Base-by-base conservation (phyloP, 169 alveolate genomes). In the Plasmodium berghei region DNA sequence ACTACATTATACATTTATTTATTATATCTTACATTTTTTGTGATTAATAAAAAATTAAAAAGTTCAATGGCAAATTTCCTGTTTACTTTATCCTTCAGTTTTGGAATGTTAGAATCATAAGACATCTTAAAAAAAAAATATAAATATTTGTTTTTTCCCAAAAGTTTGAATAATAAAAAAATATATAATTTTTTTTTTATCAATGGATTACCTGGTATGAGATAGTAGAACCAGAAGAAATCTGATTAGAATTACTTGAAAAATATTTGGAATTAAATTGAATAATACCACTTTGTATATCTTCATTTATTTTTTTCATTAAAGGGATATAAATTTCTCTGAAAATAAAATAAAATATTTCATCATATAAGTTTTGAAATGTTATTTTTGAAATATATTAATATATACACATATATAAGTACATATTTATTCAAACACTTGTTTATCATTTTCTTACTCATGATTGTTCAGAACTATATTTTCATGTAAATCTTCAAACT, bases 281-380 rank as follows among this genome's bases (percentile, higher is more conserved):
- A 20, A 80, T 80, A 18, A 28, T 80, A 2, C 90, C 90, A 14
- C 40, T 80, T 28, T 80, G 66, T 14, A 80, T 67, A 59, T 80
- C 83, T 54, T 69, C 73, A 18, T 48, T 67, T 66, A 80, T 66
- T 28, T 14, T 63, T 67, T 80, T 80, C 22, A 80, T 66, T 70
- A 80, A 63, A 14, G 90, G 90, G 46, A 66, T 67, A 10, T 80
- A 80, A 67, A 80, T 80, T 80, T 55, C 90, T 18, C 90, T 80
- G 20, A 0, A 61, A 58, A 24, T 28, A 48, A 9, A 46, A 48
- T 1, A 56, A 42, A 24, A 48, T 14, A 63, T 34, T 62, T 24
- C 10, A 2, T 16, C 18, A 61, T n/a, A 6, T 18, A 52, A 20
- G 20, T 34, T 34, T 34, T 34, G 9, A 24, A 14, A n/a, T 52